These are phyloP conservation scores for Crithidia thermophila DNA, from an alignment of 208 protist species.

Conservation along the genomic window DNA sequence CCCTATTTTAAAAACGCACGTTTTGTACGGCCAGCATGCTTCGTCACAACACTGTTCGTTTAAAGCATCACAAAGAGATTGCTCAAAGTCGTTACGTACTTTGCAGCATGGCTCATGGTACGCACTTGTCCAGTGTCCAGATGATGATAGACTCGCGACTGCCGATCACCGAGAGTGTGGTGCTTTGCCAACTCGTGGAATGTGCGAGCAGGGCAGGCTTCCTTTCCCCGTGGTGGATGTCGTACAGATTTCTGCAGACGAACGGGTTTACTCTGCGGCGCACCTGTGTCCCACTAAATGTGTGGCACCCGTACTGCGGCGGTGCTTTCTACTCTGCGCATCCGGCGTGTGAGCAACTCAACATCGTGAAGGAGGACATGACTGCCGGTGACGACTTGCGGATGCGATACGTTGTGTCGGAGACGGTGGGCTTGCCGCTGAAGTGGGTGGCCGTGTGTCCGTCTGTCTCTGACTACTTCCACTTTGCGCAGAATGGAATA, in stretches of 20 bases:
- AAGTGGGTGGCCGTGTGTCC: conserved; percentile 10
- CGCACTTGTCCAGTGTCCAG: background rate
- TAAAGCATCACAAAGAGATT: no score
- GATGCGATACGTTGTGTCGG: background rate
- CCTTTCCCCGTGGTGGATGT: conserved; percentile 4
- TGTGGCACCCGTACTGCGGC: conserved; percentile 23
- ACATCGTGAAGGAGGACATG: background rate
- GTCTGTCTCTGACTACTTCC: background rate
- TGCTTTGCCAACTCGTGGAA: conserved; percentile 9
- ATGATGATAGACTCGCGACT: background rate
- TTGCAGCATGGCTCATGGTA: background rate
- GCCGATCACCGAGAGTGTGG: background rate
- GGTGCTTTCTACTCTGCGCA: conserved; percentile 11
- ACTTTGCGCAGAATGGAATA: background rate
- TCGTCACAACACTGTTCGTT: no score
- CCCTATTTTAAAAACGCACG: background rate
- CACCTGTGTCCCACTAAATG: conserved; percentile 6
- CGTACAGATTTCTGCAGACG: background rate
- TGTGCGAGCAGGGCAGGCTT: background rate
- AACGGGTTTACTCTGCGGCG: background rate
- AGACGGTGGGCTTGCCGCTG: background rate
- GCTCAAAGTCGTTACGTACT: no score
- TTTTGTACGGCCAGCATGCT: background rate
- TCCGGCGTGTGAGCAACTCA: background rate
- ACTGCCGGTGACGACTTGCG: background rate